phyloP scores from a whole-genome alignment of 352 stramenopile species.

The Phytophthora foliorum region DNA sequence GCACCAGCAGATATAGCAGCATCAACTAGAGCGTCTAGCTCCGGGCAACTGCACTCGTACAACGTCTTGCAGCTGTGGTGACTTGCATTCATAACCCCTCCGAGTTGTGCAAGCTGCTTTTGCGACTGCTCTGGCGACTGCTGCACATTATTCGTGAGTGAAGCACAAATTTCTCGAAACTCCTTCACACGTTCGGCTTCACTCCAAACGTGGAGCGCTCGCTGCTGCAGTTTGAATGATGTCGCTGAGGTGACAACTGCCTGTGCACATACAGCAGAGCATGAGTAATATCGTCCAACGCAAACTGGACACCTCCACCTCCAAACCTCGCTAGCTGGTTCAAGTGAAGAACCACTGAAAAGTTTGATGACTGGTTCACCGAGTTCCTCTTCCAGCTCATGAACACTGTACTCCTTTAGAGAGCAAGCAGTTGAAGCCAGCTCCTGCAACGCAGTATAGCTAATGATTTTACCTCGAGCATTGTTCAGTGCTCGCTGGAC shows the following conservation, averaged over 20 bases:
- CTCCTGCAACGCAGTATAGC: conserved; percentile 44
- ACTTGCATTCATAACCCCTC: conserved; percentile 73
- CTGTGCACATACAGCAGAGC: conserved; percentile 19
- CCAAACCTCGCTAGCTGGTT: conserved; percentile 44
- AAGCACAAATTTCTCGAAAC: conserved; percentile 48
- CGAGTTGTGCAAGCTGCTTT: conserved; percentile 45
- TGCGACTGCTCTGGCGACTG: neutral
- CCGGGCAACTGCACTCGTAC: conserved; percentile 84
- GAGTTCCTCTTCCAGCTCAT: conserved; percentile 45
- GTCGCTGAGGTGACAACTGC: conserved; percentile 41
- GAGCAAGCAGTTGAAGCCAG: conserved; percentile 27
- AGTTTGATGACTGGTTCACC: conserved; percentile 27
- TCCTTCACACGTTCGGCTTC: conserved; percentile 71
- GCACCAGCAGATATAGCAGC: conserved; percentile 53
- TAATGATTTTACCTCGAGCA: neutral
- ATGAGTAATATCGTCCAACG: neutral
- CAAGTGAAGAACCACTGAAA: conserved; percentile 46
- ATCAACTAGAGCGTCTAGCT: conserved; percentile 77
- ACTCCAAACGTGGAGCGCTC: conserved; percentile 73
- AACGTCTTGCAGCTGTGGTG: conserved; percentile 69
- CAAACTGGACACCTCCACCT: neutral
- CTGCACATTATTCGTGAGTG: conserved; percentile 7
- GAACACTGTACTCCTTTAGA: conserved; percentile 38
- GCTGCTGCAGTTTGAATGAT: conserved; percentile 62
- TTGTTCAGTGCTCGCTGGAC: conserved; percentile 42